Evolutionary conservation across 2,329 filamentous ascomycete species (phyloP), one percentile per base, ranked within the genome.

Genomic region (Fusarium buxicola): DNA sequence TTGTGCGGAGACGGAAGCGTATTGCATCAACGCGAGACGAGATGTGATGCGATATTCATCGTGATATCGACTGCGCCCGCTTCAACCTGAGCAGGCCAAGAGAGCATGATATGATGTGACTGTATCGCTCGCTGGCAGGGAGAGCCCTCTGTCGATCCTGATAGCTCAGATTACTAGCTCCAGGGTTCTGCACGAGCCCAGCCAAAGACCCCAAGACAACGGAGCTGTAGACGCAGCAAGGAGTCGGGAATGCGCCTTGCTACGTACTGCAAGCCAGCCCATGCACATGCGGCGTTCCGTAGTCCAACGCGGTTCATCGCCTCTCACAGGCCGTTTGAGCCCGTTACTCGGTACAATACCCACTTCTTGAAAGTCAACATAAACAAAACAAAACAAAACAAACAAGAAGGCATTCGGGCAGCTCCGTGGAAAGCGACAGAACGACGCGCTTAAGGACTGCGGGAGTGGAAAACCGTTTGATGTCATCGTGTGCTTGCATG

Each of bases 201-300:
- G 41, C 51, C 47, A 50, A 50, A 44, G 24, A 21, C 30, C 40
- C 16, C 28, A 18, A 16, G 15, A 18, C 30, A 15, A 18, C 8
- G 25, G 27, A 24, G 36, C 48, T 45, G 39, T 31, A 35, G 49
- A 59, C 50, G 49, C 48, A 51, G 36, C 51, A 55, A 43, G 45
- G 48, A 63, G 58, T 56, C 58, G 47, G 21, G 21, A 21, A 21
- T 62, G 58, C 51, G 50, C 54, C 39, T 50, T 40, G 43, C 50
- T 57, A 49, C n/a, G n/a, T n/a, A n/a, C 51, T 60, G 61, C 61
- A 65, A 53, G 51, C 45, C 52, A 58, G 59, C 61, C 47, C 55
- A 63, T 60, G 59, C 61, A 45, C 47, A 56, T 65, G 49, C 56
- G 60, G 63, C 46, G 46, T 52, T 58, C 59, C 36, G 30, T 43